Evolutionary conservation across 495 filamentous ascomycete genomes (phyloP).

Genomic region (Talaromyces borbonicus): DNA sequence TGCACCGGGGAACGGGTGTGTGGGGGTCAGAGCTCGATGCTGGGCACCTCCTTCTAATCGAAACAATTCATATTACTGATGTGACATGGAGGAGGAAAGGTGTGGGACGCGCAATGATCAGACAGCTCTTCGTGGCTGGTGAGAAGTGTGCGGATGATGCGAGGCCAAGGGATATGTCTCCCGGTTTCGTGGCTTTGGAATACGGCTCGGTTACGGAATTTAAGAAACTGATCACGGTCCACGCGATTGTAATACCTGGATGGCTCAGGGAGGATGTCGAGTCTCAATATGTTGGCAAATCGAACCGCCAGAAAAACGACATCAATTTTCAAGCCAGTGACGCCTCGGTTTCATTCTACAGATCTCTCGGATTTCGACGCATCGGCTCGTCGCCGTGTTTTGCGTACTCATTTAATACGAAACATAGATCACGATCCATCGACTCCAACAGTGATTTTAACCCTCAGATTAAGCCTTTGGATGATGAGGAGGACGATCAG

Average conservation of each 20-base stretch:
- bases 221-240: slow-evolving; percentile 13
- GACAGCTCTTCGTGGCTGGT: slow-evolving; percentile 2
- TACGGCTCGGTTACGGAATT: slow-evolving; percentile 11
- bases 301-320: slow-evolving; percentile 3
- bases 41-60: slow-evolving; percentile 20
- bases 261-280: slow-evolving; percentile 13
- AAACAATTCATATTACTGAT: slow-evolving; percentile 15
- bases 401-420: slow-evolving; percentile 14
- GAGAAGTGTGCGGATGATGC: not conserved
- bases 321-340: slow-evolving; percentile 3
- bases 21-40: slow-evolving; percentile 22
- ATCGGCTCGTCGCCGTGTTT: slow-evolving; percentile 18
- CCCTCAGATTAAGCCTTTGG: slow-evolving; percentile 8
- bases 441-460: slow-evolving; percentile 14
- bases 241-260: slow-evolving; percentile 15
- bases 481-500: slow-evolving; percentile 13
- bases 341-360: slow-evolving; percentile 5
- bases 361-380: slow-evolving; percentile 14
- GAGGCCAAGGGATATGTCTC: slow-evolving; percentile 3
- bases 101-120: slow-evolving; percentile 8
- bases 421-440: slow-evolving; percentile 14
- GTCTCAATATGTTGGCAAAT: slow-evolving; percentile 12
- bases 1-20: slow-evolving; percentile 21
- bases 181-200: slow-evolving; percentile 2
- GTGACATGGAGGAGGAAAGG: slow-evolving; percentile 14